Conservation (phyloP, 2,329 filamentous ascomycete species). For the Pseudogymnoascus sp. region DNA sequence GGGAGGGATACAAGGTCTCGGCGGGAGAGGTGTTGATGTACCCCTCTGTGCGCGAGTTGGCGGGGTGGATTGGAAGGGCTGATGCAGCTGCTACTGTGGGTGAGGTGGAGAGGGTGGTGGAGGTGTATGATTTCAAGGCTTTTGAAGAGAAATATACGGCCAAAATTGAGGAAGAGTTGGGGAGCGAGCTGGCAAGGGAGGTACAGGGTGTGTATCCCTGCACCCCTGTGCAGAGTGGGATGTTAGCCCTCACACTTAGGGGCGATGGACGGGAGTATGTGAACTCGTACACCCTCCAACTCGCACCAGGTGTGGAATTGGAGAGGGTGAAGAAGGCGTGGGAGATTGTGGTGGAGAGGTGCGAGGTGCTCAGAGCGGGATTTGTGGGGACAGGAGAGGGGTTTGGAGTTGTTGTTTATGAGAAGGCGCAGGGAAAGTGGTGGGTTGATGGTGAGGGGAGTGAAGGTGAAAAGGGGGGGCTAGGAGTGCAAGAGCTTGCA, state of each 20-base stretch:
- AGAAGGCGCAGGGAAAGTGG: conserved; percentile 22
- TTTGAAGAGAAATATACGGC: conserved; percentile 41
- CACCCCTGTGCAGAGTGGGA: conserved; percentile 70
- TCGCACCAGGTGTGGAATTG: conserved; percentile 36
- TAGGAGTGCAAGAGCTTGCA: neutral
- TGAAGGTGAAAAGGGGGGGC: neutral
- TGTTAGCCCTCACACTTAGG: conserved; percentile 66
- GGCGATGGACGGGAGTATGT: conserved; percentile 65
- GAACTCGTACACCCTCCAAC: conserved; percentile 56
- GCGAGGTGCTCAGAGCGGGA: conserved; percentile 70
- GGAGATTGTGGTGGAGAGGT: conserved; percentile 42
- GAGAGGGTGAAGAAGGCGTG: conserved; percentile 50
- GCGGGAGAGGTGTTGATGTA: conserved; percentile 68
- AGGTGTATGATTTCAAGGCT: conserved; percentile 37
- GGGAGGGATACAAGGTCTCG: conserved; percentile 48
- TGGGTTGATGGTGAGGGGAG: conserved; percentile 29
- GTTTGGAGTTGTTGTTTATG: conserved; percentile 69
- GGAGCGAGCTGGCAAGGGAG: conserved; percentile 15
- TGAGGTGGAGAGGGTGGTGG: conserved; percentile 8
- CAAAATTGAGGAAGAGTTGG: conserved; percentile 17
- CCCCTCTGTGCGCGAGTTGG: conserved; percentile 36
- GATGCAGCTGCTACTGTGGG: neutral
- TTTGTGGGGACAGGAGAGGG: conserved; percentile 57
- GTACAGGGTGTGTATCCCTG: conserved; percentile 64
- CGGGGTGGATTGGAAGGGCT: conserved; percentile 15